Percentiles rank a stretch among this genome's conserved stretches.
These are phyloP conservation scores for Sporothrix protearum DNA, from an alignment of 2,329 filamentous ascomycete genomes.

Conservation along the genomic window DNA sequence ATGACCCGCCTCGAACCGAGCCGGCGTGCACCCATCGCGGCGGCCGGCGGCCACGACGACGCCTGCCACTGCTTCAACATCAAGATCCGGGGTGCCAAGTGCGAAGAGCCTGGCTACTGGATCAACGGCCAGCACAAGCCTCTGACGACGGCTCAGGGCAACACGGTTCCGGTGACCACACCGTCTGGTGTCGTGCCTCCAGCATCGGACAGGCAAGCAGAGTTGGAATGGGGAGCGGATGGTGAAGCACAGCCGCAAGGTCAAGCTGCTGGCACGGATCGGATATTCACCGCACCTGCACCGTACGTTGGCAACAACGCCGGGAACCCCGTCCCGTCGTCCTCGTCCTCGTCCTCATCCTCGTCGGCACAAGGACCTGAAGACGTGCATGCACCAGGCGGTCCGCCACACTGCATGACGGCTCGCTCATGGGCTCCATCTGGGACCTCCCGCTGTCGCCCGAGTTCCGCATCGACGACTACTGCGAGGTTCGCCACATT, in stretches of 20 bases:
- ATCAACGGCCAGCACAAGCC: not conserved
- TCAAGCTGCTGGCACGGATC: not conserved
- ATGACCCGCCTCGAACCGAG: not conserved
- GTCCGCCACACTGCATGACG: not conserved
- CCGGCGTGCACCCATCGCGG: constrained; percentile 18
- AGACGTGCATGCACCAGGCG: not conserved
- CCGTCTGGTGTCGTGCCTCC: no score
- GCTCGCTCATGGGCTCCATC: constrained; percentile 2
- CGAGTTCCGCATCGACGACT: constrained; percentile 49
- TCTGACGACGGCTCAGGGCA: not conserved
- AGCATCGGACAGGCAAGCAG: not conserved
- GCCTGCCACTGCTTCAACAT: constrained; percentile 36
- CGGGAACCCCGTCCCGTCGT: not conserved
- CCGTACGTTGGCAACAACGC: not conserved
- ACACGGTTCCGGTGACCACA: not conserved
- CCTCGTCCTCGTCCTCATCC: not conserved
- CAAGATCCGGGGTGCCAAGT: not conserved
- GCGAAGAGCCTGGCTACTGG: constrained; percentile 1
- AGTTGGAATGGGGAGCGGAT: not conserved
- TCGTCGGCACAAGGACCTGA: not conserved
- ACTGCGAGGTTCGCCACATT: constrained; percentile 61
- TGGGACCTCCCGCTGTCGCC: constrained; percentile 30
- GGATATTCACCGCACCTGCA: not conserved
- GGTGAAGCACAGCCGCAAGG: not conserved
- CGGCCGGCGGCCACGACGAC: constrained; percentile 44